Percentiles rank a stretch among this genome's conserved stretches.
These are phyloP conservation scores for Borovskyia barvae DNA, from an alignment of 208 protist genomes.

Conservation along the genomic window DNA sequence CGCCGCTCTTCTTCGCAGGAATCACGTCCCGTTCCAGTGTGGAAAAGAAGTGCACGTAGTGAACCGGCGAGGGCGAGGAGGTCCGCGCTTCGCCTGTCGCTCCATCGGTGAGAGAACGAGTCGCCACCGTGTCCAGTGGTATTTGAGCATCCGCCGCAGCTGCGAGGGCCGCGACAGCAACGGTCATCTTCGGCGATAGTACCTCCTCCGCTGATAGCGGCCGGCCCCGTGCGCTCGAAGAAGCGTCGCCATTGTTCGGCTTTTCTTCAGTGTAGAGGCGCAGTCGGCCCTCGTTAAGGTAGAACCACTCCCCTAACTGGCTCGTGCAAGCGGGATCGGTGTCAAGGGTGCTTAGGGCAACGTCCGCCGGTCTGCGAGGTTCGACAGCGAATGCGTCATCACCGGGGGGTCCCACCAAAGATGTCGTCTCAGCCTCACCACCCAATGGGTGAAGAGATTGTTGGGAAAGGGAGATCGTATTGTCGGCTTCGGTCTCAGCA, in stretches of 20 bases:
- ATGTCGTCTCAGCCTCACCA: neutral
- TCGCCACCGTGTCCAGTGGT: neutral
- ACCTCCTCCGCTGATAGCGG: neutral
- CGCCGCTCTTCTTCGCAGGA: slow-evolving; percentile 28
- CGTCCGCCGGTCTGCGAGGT: neutral
- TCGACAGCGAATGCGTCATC: neutral
- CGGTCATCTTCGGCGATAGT: neutral
- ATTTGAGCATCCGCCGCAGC: neutral
- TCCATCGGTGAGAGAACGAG: neutral
- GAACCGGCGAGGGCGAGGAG: neutral
- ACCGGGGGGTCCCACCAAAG: neutral
- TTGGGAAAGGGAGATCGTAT: neutral
- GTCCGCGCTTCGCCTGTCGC: neutral
- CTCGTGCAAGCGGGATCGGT: slow-evolving; percentile 3
- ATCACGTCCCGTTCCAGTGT: slow-evolving; percentile 60
- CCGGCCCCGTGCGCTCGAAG: neutral
- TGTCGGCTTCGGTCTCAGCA: neutral
- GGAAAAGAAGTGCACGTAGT: slow-evolving; percentile 79
- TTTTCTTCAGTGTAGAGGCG: neutral
- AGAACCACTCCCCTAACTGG: slow-evolving; percentile 30
- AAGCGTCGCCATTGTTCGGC: neutral
- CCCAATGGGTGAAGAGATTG: neutral
- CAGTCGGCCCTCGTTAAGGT: slow-evolving; percentile 27
- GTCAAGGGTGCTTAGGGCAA: neutral
- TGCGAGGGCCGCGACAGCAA: neutral